Evolutionary conservation across 2,329 filamentous ascomycete species (phyloP).

Genomic region (Xylaria sp.): DNA sequence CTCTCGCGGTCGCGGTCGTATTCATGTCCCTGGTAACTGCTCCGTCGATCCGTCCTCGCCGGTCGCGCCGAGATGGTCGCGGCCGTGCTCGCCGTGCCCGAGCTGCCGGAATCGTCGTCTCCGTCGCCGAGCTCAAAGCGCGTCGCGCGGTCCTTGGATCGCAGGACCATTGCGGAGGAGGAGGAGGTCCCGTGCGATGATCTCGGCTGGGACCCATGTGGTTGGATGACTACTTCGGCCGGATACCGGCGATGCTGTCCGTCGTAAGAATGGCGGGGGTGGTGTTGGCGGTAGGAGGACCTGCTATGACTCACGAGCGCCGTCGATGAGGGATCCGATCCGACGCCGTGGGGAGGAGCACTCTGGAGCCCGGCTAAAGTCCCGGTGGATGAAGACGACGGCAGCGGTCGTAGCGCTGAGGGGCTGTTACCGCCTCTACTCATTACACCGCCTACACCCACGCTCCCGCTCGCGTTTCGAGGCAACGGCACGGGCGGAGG

Average conservation of each 20-base stretch:
- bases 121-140: conserved; percentile 31
- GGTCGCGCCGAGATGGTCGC: conserved; percentile 22
- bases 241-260: conserved; percentile 25
- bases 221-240: conserved; percentile 24
- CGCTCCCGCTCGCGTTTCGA: not conserved
- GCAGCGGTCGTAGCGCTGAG: conserved; percentile 16
- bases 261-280: conserved; percentile 5
- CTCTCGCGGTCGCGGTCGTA: conserved; percentile 11
- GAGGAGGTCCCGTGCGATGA: conserved; percentile 1
- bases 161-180: conserved; percentile 8
- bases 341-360: not conserved
- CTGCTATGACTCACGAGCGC: conserved; percentile 16
- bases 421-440: not conserved
- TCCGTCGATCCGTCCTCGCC: conserved; percentile 22
- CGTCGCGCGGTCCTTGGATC: conserved; percentile 13
- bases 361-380: conserved; percentile 10
- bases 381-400: conserved; percentile 21
- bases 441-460: not conserved
- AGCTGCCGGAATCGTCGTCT: conserved; percentile 26
- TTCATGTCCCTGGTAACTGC: conserved; percentile 28
- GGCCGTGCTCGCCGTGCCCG: conserved; percentile 24
- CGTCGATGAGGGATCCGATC: conserved; percentile 9
- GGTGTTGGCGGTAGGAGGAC: conserved; percentile 6
- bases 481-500: conserved; percentile 35
- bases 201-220: conserved; percentile 3